phyloP scores from a whole-genome alignment of 2,329 filamentous ascomycete species.

The Ceratocystis papillata region DNA sequence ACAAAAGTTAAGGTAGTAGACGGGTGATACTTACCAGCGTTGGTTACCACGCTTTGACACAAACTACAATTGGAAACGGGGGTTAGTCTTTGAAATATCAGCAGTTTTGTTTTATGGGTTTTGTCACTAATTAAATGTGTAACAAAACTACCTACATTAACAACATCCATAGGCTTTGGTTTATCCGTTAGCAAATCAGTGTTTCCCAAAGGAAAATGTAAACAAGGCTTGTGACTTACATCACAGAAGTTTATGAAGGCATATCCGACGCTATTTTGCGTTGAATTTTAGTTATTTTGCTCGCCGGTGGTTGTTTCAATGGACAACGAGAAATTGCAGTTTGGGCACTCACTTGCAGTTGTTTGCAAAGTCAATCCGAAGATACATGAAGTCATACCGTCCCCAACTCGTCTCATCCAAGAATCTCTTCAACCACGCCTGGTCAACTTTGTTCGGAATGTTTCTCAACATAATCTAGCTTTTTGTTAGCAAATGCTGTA shows the following conservation, averaged over 20 bases:
- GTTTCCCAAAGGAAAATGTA: neutral
- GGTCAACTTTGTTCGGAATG: slow-evolving; percentile 81
- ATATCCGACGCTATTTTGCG: slow-evolving; percentile 65
- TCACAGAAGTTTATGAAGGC: slow-evolving; percentile 93
- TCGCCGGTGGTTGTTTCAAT: slow-evolving; percentile 27
- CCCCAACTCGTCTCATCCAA: slow-evolving; percentile 70
- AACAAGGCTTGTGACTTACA: slow-evolving; percentile 40
- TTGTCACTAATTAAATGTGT: too few species aligned
- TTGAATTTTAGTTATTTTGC: slow-evolving; percentile 17
- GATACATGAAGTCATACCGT: slow-evolving; percentile 88
- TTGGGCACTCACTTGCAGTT: slow-evolving; percentile 60
- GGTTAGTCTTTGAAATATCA: neutral
- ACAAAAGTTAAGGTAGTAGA: neutral
- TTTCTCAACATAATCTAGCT: slow-evolving; percentile 82
- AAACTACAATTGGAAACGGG: slow-evolving; percentile 42
- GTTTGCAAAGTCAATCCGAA: slow-evolving; percentile 79
- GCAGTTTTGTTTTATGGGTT: too few species aligned
- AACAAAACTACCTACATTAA: slow-evolving; percentile 42
- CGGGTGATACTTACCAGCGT: slow-evolving; percentile 47
- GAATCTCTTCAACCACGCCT: slow-evolving; percentile 64
- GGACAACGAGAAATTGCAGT: neutral
- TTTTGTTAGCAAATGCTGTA: neutral
- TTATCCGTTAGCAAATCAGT: neutral
- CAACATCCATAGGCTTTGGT: slow-evolving; percentile 57
- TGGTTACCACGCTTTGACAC: slow-evolving; percentile 59